These are phyloP conservation scores for Dactylellina parvicollis DNA, from an alignment of 2,329 filamentous ascomycete species.

Conservation along the genomic window DNA sequence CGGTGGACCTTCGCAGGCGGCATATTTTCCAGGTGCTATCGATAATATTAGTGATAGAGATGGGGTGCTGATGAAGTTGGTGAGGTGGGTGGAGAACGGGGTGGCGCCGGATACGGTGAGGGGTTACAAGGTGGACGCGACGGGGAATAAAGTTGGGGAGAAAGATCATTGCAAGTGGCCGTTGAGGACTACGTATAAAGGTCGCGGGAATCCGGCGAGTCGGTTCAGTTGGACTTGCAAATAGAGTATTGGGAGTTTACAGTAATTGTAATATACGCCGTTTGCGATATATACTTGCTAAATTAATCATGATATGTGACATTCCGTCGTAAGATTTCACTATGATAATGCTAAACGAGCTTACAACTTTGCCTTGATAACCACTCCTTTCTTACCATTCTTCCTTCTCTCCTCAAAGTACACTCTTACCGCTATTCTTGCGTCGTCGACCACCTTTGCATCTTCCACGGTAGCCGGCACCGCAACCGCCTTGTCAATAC, in stretches of 20 bases:
- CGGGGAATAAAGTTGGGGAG: neutral
- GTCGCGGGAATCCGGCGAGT: constrained; percentile 4
- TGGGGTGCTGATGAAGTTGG: constrained; percentile 63
- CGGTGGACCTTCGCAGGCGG: constrained; percentile 3
- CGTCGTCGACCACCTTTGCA: constrained; percentile 75
- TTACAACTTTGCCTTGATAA: constrained; percentile 64
- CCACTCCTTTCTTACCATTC: constrained; percentile 33
- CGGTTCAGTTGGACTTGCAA: constrained; percentile 15
- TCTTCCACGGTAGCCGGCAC: constrained; percentile 90
- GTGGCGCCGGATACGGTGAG: constrained; percentile 59
- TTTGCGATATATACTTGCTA: neutral
- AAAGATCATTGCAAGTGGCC: constrained; percentile 40
- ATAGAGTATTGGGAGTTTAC: neutral
- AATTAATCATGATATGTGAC: neutral
- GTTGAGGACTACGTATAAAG: constrained; percentile 17
- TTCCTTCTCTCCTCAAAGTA: constrained; percentile 72
- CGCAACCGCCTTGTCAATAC: constrained; percentile 75
- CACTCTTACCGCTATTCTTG: constrained; percentile 74
- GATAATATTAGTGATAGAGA: neutral
- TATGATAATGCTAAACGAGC: neutral
- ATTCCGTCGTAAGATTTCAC: neutral
- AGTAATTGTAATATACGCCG: neutral
- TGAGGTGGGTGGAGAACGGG: constrained; percentile 65
- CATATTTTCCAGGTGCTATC: neutral
- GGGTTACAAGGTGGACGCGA: constrained; percentile 6